phyloP scores from a whole-genome alignment of 2,329 filamentous ascomycete species.

The Neonectria neomacrospora region DNA sequence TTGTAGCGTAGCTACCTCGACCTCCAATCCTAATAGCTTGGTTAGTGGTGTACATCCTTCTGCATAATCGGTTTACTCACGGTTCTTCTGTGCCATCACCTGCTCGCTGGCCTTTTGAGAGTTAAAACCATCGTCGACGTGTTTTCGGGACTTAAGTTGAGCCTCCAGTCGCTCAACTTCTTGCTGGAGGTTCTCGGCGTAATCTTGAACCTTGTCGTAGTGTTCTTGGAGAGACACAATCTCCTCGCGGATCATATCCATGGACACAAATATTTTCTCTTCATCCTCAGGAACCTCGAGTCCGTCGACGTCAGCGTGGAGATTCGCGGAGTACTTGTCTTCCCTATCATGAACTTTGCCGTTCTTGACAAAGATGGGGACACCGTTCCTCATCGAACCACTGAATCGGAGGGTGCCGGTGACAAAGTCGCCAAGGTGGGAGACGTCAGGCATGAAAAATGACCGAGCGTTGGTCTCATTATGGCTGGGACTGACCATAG shows the following conservation, averaged over 20 bases:
- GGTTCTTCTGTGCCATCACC: conserved; percentile 63
- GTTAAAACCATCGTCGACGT: conserved; percentile 53
- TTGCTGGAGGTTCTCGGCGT: conserved; percentile 63
- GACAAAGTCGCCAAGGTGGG: conserved; percentile 67
- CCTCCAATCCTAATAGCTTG: conserved; percentile 61
- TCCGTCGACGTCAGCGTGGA: conserved; percentile 62
- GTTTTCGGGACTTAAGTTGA: conserved; percentile 59
- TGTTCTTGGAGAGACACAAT: conserved; percentile 66
- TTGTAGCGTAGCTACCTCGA: conserved; percentile 69
- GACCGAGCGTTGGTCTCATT: conserved; percentile 60
- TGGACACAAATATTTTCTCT: conserved; percentile 68
- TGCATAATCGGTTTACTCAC: conserved; percentile 54
- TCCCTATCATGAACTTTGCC: conserved; percentile 60
- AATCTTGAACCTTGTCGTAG: conserved; percentile 65
- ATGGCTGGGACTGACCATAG: conserved; percentile 48
- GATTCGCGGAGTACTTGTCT: conserved; percentile 46
- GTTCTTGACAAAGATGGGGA: conserved; percentile 66
- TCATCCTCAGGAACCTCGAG: conserved; percentile 64
- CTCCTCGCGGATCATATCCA: conserved; percentile 71
- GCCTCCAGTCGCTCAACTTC: conserved; percentile 63
- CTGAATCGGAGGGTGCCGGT: conserved; percentile 65
- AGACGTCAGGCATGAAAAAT: conserved; percentile 65
- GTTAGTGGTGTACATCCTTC: conserved; percentile 7
- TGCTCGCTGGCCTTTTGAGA: conserved; percentile 59
- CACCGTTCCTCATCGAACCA: conserved; percentile 62